Evolutionary conservation across 2,329 filamentous ascomycete genomes (phyloP).

Genomic region (Aspergillus ruber): DNA sequence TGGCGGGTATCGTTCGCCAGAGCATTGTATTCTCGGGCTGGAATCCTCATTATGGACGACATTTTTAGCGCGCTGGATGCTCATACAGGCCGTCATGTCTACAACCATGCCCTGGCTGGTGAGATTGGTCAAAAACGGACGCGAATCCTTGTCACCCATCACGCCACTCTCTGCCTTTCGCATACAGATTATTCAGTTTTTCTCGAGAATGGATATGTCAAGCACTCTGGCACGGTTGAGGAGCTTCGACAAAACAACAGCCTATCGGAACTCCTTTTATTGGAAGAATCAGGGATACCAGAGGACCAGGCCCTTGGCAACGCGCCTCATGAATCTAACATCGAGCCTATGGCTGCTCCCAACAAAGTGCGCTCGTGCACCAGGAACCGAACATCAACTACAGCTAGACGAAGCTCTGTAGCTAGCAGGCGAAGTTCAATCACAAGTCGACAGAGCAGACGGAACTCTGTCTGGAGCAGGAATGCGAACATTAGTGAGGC

Average conservation of each 20-base stretch:
- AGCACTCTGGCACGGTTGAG: slow-evolving; percentile 58
- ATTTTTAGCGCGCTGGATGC: slow-evolving; percentile 78
- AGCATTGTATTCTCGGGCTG: slow-evolving; percentile 71
- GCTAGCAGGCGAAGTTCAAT: slow-evolving; percentile 36
- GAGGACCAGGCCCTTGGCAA: neutral
- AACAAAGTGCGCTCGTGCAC: neutral
- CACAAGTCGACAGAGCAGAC: slow-evolving; percentile 4
- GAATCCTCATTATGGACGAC: slow-evolving; percentile 72
- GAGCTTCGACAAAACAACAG: slow-evolving; percentile 45
- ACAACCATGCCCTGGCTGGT: slow-evolving; percentile 67
- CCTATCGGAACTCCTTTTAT: slow-evolving; percentile 36
- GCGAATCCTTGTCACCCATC: slow-evolving; percentile 73
- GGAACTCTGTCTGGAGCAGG: slow-evolving; percentile 7
- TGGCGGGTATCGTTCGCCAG: slow-evolving; percentile 76
- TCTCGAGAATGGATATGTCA: slow-evolving; percentile 61
- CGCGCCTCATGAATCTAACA: neutral
- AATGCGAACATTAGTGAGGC: slow-evolving; percentile 10
- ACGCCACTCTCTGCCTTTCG: slow-evolving; percentile 64
- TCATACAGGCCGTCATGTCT: slow-evolving; percentile 72
- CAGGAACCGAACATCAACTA: neutral
- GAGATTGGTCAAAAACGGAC: slow-evolving; percentile 64
- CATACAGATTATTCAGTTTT: slow-evolving; percentile 69
- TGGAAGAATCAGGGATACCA: neutral
- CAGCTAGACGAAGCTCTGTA: slow-evolving; percentile 22
- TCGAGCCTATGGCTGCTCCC: neutral